Conservation (phyloP, 768 basidiomycete species). For the Lactarius akahatsu region DNA sequence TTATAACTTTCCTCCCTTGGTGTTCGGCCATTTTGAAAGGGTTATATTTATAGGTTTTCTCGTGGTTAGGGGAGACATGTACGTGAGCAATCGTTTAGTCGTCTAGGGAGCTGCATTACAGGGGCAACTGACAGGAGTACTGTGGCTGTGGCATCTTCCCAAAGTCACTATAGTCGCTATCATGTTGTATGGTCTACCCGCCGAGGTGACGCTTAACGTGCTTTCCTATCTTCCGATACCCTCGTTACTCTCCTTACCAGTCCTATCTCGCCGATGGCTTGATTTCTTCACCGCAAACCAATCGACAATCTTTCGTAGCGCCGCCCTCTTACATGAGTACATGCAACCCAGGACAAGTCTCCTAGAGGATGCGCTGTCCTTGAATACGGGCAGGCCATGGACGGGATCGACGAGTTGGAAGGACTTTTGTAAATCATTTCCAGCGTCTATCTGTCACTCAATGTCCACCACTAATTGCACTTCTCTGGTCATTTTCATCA, state of each 20-base stretch:
- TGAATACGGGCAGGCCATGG: constrained; percentile 40
- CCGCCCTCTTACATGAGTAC: constrained; percentile 39
- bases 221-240: constrained; percentile 50
- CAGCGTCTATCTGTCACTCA: too few species aligned
- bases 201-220: constrained; percentile 53
- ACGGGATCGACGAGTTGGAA: constrained; percentile 51
- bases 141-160: too few species aligned
- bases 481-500: constrained; percentile 9
- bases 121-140: too few species aligned
- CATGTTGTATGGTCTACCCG: constrained; percentile 47
- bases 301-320: constrained; percentile 52
- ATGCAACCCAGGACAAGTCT: constrained; percentile 34
- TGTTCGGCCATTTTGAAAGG: too few species aligned
- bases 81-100: too few species aligned
- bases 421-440: constrained; percentile 50
- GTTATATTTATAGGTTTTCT: too few species aligned
- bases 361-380: constrained; percentile 34
- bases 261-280: constrained; percentile 21
- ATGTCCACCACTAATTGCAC: background rate
- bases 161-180: background rate
- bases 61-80: too few species aligned
- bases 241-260: constrained; percentile 39
- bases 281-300: constrained; percentile 50
- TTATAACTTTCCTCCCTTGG: too few species aligned
- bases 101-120: too few species aligned